These are phyloP conservation scores for Solanum chaucha DNA, from an alignment of 257 asterid genomes.

Conservation along the genomic window DNA sequence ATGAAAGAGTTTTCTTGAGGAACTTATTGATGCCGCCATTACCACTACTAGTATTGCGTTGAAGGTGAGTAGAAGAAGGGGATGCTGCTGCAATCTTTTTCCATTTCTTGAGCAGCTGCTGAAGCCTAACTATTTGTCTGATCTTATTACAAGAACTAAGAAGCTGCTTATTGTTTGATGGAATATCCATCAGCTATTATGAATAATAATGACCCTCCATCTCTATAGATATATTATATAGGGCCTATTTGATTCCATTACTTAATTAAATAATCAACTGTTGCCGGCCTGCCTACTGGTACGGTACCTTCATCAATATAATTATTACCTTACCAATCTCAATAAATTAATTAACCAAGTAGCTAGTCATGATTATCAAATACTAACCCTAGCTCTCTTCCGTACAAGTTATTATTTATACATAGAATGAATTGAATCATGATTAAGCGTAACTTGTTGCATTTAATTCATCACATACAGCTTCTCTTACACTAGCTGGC, in stretches of 20 bases:
- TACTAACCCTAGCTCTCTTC: background rate
- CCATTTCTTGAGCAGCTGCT: conserved; percentile 81
- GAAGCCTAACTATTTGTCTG: conserved; percentile 77
- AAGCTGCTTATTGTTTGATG: conserved; percentile 2
- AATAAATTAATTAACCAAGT: background rate
- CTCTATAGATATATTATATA: too few relatives aligned
- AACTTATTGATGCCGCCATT: conserved; percentile 38
- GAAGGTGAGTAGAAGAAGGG: background rate
- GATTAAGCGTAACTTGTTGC: background rate
- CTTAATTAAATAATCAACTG: background rate
- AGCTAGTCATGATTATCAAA: background rate
- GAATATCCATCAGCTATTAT: conserved; percentile 16
- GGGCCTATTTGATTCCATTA: background rate
- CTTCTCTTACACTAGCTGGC: background rate
- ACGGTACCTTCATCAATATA: background rate
- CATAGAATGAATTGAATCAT: background rate
- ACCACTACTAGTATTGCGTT: background rate
- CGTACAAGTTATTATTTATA: background rate
- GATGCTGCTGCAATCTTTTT: conserved; percentile 45
- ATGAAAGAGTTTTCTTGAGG: conserved; percentile 75
- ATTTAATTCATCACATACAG: background rate
- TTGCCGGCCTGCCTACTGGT: background rate
- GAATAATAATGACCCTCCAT: background rate
- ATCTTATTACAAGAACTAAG: conserved; percentile 33
- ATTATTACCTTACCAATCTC: background rate